phyloP scores from a whole-genome alignment of 2,329 filamentous ascomycete species.

The Sarocladium kiliense region DNA sequence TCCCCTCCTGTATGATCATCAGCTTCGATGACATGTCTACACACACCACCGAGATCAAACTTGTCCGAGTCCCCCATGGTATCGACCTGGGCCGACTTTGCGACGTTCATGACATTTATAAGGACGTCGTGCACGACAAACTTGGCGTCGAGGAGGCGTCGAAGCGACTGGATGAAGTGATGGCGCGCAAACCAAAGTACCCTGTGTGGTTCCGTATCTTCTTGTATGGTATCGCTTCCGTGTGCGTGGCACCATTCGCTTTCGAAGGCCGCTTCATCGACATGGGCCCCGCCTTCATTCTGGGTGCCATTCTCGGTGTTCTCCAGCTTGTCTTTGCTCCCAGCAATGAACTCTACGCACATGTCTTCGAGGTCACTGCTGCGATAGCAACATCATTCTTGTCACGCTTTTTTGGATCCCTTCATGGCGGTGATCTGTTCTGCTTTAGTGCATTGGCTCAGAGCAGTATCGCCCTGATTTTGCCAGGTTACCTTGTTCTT shows the following conservation, averaged over 20 bases:
- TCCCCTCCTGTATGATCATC: conserved; percentile 91
- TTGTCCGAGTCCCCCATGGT: conserved; percentile 63
- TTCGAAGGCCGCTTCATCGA: conserved; percentile 75
- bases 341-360: conserved; percentile 63
- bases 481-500: conserved; percentile 53
- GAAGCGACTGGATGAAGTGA: conserved; percentile 51
- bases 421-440: conserved; percentile 52
- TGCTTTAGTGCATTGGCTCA: conserved; percentile 70
- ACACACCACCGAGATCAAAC: conserved; percentile 75
- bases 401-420: conserved; percentile 64
- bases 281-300: conserved; percentile 68
- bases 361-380: conserved; percentile 48
- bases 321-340: conserved; percentile 72
- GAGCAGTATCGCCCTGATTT: conserved; percentile 69
- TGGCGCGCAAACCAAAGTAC: conserved; percentile 40
- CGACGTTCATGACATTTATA: conserved; percentile 73
- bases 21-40: conserved; percentile 74
- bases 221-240: conserved; percentile 71
- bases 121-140: conserved; percentile 75
- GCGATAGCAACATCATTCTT: conserved; percentile 64
- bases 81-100: conserved; percentile 69
- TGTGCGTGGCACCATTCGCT: conserved; percentile 72
- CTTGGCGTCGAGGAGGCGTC: conserved; percentile 68
- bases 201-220: conserved; percentile 52
- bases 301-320: conserved; percentile 69